These are phyloP conservation scores for Acacia acuminata DNA, from an alignment of 306 rosid genomes.

Conservation along the genomic window DNA sequence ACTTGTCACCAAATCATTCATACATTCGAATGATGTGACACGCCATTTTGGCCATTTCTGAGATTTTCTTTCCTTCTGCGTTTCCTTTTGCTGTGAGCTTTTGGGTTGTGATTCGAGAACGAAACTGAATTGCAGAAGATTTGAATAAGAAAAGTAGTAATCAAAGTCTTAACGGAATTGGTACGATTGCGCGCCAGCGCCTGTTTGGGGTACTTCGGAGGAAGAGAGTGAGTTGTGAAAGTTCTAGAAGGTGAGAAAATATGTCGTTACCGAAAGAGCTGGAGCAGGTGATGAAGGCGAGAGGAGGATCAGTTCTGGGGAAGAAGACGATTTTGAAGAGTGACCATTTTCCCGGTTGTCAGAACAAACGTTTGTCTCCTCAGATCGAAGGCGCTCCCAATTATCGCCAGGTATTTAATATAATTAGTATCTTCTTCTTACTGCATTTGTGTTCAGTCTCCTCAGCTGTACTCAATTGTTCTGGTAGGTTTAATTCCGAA, in stretches of 20 bases:
- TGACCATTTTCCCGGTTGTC: constrained; percentile 97
- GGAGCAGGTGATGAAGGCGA: constrained; percentile 75
- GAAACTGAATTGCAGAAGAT: neutral
- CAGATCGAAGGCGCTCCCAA: constrained; percentile 96
- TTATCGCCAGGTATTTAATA: constrained; percentile 66
- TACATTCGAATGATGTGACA: neutral
- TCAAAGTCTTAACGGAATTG: neutral
- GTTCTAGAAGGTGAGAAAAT: neutral
- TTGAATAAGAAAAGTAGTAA: neutral
- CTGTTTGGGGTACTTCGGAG: neutral
- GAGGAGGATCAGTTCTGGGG: constrained; percentile 85
- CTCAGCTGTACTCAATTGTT: neutral
- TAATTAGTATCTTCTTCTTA: neutral
- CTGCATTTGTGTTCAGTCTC: neutral
- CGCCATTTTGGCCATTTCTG: neutral
- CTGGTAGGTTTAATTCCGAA: neutral
- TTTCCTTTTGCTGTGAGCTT: neutral
- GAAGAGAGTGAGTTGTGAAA: neutral
- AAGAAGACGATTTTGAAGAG: constrained; percentile 91
- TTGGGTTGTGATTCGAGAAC: neutral
- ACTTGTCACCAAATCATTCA: neutral
- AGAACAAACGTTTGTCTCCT: constrained; percentile 81
- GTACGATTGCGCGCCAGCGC: neutral
- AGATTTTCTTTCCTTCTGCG: constrained; percentile 17
- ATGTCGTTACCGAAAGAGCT: constrained; percentile 66